Evolutionary conservation across 2,329 filamentous ascomycete genomes (phyloP), one percentile per base, ranked within the genome.

Genomic region (Fusarium tupiense): DNA sequence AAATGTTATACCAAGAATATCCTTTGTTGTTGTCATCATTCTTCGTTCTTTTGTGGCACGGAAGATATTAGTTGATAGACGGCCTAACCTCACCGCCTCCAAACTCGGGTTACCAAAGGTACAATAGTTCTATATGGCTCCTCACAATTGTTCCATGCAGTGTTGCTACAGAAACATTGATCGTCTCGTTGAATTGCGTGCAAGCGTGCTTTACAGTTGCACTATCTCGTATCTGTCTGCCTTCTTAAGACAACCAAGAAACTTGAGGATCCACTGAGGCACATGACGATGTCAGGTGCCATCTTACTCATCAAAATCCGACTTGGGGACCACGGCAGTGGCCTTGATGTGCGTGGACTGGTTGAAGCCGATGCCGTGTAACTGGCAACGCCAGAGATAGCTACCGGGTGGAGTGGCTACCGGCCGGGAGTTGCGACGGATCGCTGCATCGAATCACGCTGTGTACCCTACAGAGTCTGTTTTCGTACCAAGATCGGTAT

Each of bases 281-380:
- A 64, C 73, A 77, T 60, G 65, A 64, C 26, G 57, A 61, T n/a
- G 53, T 38, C 67, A 76, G 50, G 72, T 75, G 61, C 72, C 64
- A 29, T 64, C 22, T 44, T 43, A 33, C 26, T 40, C 20, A 29
- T 20, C 24, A 26, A 50, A 43, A 31, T 10, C 24, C 22, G 38
- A 47, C 17, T 29, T 22, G 14, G 26, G 40, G 20, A 37, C 29
- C 47, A 22, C 53, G 22, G 52, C 29, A 46, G 46, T 35, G 38
- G 68, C 61, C 46, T 60, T 54, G 40, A 67, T 35, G n/a, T 53
- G 59, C 19, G 40, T 57, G 29, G 59, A 67, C 40, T 72, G 66
- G 64, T 58, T 59, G 66, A 68, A 66, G 69, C 71, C 59, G 64
- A 68, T 69, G 71, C 72, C 61, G 63, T 70, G 74, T 69, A 63